Percentiles rank a stretch among this genome's conserved stretches.
Conservation (phyloP, 176 grass and related monocot genomes). For the Cenchrus fungigraminus region DNA sequence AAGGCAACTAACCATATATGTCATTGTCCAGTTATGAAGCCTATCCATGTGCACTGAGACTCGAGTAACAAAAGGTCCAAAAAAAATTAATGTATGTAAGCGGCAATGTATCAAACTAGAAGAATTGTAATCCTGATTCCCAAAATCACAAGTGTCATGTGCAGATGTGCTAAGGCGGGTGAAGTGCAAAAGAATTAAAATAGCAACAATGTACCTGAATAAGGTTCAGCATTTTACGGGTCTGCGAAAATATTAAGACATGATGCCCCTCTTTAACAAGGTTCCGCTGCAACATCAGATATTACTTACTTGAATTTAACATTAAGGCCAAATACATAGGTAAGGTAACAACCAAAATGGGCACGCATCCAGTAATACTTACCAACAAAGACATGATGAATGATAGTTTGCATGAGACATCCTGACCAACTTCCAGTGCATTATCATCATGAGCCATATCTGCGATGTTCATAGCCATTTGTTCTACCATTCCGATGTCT, state of each 20-base stretch:
- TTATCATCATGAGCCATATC: constrained; percentile 64
- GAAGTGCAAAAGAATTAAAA: constrained; percentile 21
- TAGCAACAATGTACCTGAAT: constrained; percentile 65
- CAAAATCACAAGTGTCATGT: neutral
- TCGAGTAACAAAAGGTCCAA: neutral
- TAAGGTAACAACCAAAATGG: constrained; percentile 14
- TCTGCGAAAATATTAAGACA: constrained; percentile 86
- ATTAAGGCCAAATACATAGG: constrained; percentile 17
- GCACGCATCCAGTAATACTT: constrained; percentile 40
- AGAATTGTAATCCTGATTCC: neutral
- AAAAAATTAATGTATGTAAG: neutral
- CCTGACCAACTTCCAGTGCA: constrained; percentile 58
- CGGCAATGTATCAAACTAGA: neutral
- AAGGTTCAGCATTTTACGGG: constrained; percentile 87
- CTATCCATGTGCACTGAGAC: constrained; percentile 1
- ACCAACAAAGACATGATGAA: constrained; percentile 91
- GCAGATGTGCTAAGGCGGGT: neutral
- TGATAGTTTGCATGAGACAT: constrained; percentile 89
- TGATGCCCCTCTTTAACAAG: constrained; percentile 76
- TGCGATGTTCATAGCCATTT: constrained; percentile 83
- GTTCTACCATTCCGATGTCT: constrained; percentile 74
- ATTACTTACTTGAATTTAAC: constrained; percentile 35
- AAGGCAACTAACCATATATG: neutral
- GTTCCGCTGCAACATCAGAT: constrained; percentile 62
- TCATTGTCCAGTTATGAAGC: neutral